Base-by-base conservation (phyloP, 768 basidiomycete species). In the Hypholoma sublateritium region DNA sequence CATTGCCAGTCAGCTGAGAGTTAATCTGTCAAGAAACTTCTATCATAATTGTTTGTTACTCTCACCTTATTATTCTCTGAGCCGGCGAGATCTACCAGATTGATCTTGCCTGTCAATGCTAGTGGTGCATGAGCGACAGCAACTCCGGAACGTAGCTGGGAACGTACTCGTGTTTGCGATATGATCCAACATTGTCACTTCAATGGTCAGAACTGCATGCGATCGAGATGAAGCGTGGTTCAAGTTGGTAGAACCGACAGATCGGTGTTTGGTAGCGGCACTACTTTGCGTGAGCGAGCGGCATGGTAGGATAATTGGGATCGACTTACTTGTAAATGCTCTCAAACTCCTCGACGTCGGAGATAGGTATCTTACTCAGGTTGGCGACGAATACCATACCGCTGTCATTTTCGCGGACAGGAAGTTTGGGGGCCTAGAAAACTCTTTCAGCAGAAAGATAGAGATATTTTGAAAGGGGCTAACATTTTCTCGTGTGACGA, bases 31-130 rank as follows among this genome's bases (percentile, higher is more conserved):
- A 50, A n/a, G 22, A 35, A 50, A 39, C 11, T 44, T 19, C 51
- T 32, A 19, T 3, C 35, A 25, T 13, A 9, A 34, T 22, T 21
- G 42, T 14, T 24, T 47, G 2, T 12, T 39, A n/a, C 16, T 16
- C 69, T 16, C 36, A 85, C 86, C 72, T 91, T 95, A 70, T 94
- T 95, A 65, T 94, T 94, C 73, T 95, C 93, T 0, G 90, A 93
- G 24, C 93, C 93, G 16, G 93, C 93, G 24, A 95, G 80, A 72
- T 95, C 93, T 11, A 94, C 91, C 8, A 95, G 81, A 61, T 91
- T 91, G 54, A 94, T 87, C 68, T 89, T 91, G 9, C 91, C 92
- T 2, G 78, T 80, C 48, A 87, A 68, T 42, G 80, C 91, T 91
- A 59, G 21, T 50, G 17, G 28, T 32, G 53, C 35, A 41, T 50